Evolutionary conservation across 768 basidiomycete species (phyloP), one percentile per base, ranked within the genome.

Genomic region (Russula brevipes): DNA sequence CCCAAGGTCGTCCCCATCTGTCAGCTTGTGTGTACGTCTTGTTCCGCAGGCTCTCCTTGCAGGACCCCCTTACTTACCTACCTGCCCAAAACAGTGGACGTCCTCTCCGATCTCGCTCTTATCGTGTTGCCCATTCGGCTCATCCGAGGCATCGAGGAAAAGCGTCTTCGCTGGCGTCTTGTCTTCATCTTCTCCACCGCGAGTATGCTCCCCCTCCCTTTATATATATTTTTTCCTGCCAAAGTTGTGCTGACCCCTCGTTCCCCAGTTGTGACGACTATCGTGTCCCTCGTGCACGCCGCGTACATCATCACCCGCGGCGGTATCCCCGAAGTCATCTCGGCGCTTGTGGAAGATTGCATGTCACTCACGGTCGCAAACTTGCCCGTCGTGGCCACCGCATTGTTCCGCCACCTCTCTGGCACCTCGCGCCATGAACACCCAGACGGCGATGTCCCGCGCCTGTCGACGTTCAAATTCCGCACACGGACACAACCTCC

Each of bases 141-240:
- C 4, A 76, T 85, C 41, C 71, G 74, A 63, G 72, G 74, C 24
- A 73, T 84, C 31, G 73, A 72, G 24, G 77, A 79, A 59, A 72
- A 69, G 16, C 66, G 64, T 31, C 68, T 82, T 2, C 77, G 79
- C 5, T 70, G 74, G 1, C 76, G 77, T 30, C 75, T 80, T 44
- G 74, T 79, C 63, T 68, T 82, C 57, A 80, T 82, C 54, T 83
- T 85, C 70, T 83, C 83, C 10, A 77, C 83, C 10, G 81, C 81
- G 55, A 77, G 82, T 60, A 70, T 79, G 55, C 52, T 10, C 17
- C 54, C 1, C 8, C 11, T 5, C 3, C n/a, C 14, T 12, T 24
- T 24, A 24, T 24, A 24, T 24, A 24, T 14, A 12, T 49, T 5
- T 16, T 5, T 8, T 35, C 30, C 33, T 31, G 1, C 41, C 24